phyloP scores from a whole-genome alignment of 148 eudicot species.

The Selenicereus undatus region DNA sequence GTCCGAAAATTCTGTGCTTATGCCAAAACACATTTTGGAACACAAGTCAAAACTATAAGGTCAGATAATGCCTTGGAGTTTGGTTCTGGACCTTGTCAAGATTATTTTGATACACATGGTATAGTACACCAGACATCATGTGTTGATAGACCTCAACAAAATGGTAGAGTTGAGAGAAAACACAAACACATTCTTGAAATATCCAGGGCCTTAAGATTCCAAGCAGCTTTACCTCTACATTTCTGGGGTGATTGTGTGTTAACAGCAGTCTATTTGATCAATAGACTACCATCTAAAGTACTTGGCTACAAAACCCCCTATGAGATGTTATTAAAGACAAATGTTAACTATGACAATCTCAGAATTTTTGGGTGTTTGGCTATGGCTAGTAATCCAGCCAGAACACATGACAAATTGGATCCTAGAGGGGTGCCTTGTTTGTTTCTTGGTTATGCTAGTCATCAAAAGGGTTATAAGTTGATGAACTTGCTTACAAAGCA shows the following conservation, averaged over 20 bases:
- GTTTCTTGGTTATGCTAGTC: too few relatives aligned
- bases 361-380: not conserved
- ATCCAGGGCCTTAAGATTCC: not conserved
- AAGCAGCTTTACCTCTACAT: not conserved
- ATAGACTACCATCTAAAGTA: not conserved
- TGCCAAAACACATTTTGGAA: too few relatives aligned
- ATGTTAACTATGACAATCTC: not conserved
- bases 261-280: not conserved
- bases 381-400: not conserved
- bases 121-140: not conserved
- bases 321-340: not conserved
- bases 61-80: not conserved
- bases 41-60: not conserved
- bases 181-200: not conserved
- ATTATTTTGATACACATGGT: not conserved
- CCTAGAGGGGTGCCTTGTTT: not conserved
- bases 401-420: not conserved
- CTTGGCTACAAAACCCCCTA: not conserved
- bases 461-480: too few relatives aligned
- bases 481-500: not conserved
- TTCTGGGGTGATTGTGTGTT: conserved; percentile 13
- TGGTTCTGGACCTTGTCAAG: not conserved
- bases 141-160: not conserved
- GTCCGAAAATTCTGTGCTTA: too few relatives aligned
- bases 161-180: not conserved